These are phyloP conservation scores for Volvariella surrecta DNA, from an alignment of 1,284 basidiomycete species.

Conservation along the genomic window DNA sequence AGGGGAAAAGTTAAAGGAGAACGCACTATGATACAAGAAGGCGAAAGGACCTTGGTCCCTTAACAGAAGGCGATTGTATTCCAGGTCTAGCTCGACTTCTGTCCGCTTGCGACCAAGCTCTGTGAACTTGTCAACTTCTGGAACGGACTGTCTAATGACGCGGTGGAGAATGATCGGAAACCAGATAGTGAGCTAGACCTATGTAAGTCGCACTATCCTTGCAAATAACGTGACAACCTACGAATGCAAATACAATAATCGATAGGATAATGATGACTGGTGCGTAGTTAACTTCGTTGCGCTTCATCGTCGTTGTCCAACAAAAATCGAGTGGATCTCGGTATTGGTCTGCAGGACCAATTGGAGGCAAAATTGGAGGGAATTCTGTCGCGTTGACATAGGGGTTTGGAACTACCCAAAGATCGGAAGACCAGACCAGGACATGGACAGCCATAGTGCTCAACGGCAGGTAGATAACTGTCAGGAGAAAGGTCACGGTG, in stretches of 20 bases:
- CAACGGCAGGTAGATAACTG: constrained; percentile 59
- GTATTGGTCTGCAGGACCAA: constrained; percentile 49
- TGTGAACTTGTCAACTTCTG: constrained; percentile 60
- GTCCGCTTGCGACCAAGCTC: constrained; percentile 61
- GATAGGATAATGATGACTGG: constrained; percentile 56
- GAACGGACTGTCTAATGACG: constrained; percentile 51
- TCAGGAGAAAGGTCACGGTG: constrained; percentile 53
- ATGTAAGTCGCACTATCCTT: constrained; percentile 4
- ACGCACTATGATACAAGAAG: constrained; percentile 63
- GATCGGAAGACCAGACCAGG: constrained; percentile 64
- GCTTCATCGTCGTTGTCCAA: constrained; percentile 68
- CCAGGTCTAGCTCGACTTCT: constrained; percentile 53
- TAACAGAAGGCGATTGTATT: constrained; percentile 61
- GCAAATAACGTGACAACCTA: constrained; percentile 23
- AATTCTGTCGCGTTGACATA: constrained; percentile 50
- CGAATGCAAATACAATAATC: constrained; percentile 40
- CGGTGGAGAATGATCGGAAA: constrained; percentile 59
- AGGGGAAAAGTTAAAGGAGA: constrained; percentile 3
- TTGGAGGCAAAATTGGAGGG: constrained; percentile 36
- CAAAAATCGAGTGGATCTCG: constrained; percentile 69
- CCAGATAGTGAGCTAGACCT: constrained; percentile 56
- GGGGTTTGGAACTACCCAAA: constrained; percentile 66
- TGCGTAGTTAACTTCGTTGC: constrained; percentile 66
- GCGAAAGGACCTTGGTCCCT: constrained; percentile 63
- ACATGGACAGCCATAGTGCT: constrained; percentile 67